Conservation (phyloP, 306 rosid genomes). For the Trifolium subterraneum region DNA sequence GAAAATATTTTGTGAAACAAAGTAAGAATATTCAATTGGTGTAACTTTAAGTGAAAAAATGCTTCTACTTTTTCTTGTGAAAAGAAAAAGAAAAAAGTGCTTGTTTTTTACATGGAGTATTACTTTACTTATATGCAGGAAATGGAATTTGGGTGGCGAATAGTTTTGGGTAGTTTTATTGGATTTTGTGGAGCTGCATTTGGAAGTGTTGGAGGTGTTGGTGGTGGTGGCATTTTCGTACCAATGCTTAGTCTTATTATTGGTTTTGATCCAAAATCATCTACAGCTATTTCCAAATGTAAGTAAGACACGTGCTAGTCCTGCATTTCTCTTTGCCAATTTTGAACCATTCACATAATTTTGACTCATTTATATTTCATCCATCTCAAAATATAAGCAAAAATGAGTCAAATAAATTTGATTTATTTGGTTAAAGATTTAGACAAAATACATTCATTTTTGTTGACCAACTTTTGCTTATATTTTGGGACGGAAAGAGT, state of each 20-base stretch:
- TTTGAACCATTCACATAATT: no score
- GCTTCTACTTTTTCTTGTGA: background rate
- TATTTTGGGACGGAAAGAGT: no score
- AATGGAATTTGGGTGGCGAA: constrained; percentile 85
- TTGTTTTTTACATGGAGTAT: background rate
- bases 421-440: no score
- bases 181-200: constrained; percentile 94
- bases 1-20: no score
- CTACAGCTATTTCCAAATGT: constrained; percentile 99
- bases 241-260: constrained; percentile 89
- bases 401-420: no score
- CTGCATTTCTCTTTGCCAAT: background rate
- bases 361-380: no score
- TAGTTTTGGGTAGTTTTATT: constrained; percentile 62
- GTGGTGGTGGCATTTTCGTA: constrained; percentile 97
- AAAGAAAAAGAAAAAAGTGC: background rate
- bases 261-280: constrained; percentile 90
- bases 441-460: no score
- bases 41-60: background rate
- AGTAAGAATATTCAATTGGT: background rate
- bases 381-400: no score
- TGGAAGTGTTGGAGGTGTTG: constrained; percentile 98
- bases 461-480: no score
- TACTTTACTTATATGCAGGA: constrained; percentile 52
- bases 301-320: constrained; percentile 48